Evolutionary conservation across 768 basidiomycete species (phyloP).

Genomic region (Xanthoconium stramineum): DNA sequence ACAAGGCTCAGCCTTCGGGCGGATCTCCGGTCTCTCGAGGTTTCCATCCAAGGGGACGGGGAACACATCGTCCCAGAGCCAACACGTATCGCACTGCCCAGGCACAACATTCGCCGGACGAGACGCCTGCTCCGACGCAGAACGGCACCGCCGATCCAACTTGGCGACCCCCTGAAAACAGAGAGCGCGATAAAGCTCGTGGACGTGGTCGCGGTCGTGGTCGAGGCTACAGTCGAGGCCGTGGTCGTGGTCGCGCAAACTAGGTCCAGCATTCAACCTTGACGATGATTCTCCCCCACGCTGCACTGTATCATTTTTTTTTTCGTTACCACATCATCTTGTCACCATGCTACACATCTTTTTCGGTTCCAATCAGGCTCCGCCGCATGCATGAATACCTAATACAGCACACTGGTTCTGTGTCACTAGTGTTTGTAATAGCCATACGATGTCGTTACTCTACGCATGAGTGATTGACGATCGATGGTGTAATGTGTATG

Average conservation of each 20-base stretch:
- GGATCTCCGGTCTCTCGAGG: conserved; percentile 4
- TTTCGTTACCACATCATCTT: conserved; percentile 20
- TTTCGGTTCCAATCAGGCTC: conserved; percentile 14
- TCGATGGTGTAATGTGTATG: conserved; percentile 14
- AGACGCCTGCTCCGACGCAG: conserved; percentile 7
- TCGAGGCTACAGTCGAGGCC: conserved; percentile 36
- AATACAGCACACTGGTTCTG: conserved; percentile 11
- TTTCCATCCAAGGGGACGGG: conserved; percentile 10
- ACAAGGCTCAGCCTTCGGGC: conserved; percentile 12
- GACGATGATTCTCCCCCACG: conserved; percentile 11
- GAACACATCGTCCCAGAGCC: conserved; percentile 6
- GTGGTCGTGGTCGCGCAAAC: conserved; percentile 35
- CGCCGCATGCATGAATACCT: conserved; percentile 21
- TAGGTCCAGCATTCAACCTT: conserved; percentile 11
- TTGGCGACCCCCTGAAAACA: conserved; percentile 10
- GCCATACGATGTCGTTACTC: conserved; percentile 12
- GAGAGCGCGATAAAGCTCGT: conserved; percentile 36
- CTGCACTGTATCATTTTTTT: conserved; percentile 18
- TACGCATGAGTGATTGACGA: conserved; percentile 9
- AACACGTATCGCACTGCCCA: background rate
- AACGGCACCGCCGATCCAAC: conserved; percentile 10
- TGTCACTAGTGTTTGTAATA: conserved; percentile 15
- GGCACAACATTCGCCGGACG: conserved; percentile 1
- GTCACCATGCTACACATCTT: conserved; percentile 19
- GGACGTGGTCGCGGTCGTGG: conserved; percentile 37